Conservation (phyloP, 495 filamentous ascomycete genomes). For the Xylaria nigripes region DNA sequence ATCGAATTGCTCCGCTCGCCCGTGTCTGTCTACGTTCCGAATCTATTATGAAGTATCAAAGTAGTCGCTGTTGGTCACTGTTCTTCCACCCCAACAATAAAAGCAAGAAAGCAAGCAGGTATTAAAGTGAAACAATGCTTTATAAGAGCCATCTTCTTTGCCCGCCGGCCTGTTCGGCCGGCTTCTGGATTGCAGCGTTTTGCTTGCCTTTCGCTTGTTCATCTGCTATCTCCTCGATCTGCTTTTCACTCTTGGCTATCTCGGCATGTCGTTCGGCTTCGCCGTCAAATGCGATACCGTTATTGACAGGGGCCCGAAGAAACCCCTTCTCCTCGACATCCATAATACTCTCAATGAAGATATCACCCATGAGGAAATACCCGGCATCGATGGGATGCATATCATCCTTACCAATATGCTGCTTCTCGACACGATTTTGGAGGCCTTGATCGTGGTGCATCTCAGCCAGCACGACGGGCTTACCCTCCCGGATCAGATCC, state of each 20-base stretch:
- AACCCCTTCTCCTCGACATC: slow-evolving; percentile 31
- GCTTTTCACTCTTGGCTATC: slow-evolving; percentile 16
- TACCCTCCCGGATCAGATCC: slow-evolving; percentile 32
- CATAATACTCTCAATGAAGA: slow-evolving; percentile 34
- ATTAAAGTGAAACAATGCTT: no score
- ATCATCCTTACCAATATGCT: slow-evolving; percentile 20
- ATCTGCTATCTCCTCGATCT: slow-evolving; percentile 5
- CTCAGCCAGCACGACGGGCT: slow-evolving; percentile 19
- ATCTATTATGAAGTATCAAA: background rate
- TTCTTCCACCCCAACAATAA: background rate
- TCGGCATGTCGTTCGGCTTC: slow-evolving; percentile 23
- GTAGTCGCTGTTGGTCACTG: no score
- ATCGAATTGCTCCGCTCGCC: background rate
- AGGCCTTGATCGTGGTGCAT: slow-evolving; percentile 21
- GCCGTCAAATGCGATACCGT: slow-evolving; percentile 27
- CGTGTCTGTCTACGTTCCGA: background rate
- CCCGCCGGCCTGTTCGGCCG: background rate
- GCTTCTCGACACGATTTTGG: slow-evolving; percentile 22
- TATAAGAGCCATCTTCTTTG: slow-evolving; percentile 1
- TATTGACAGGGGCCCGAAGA: slow-evolving; percentile 24
- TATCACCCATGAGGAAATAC: slow-evolving; percentile 40
- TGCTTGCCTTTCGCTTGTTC: background rate
- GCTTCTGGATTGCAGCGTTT: background rate
- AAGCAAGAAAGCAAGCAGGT: background rate
- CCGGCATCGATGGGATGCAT: slow-evolving; percentile 39